Base-by-base conservation (phyloP, 106 monocot genomes). In the Phalaenopsis aphrodite region DNA sequence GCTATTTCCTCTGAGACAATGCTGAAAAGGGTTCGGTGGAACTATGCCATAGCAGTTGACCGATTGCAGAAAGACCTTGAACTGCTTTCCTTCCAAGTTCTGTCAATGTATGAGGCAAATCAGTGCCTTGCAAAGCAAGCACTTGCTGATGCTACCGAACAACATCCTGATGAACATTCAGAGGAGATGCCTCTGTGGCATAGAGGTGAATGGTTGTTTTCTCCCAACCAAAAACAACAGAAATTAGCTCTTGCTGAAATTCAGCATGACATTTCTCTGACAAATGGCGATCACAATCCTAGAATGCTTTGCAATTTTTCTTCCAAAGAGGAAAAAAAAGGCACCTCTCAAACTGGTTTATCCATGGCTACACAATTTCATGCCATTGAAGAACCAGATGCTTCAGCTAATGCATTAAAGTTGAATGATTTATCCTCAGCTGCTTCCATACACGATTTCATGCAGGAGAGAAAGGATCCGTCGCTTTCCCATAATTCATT, bases 21-120 rank as follows among this genome's bases (percentile, higher is more conserved):
- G 79, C 86, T 99, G 19, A 99, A 90, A 57, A 87, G 86, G 79
- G 89, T 99, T 69, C 93, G 93, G 41, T 78, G 82, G 81, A 99
- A 91, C 82, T 95, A 95, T 55, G 87, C 91, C 15, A 43, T 86
- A 46, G 91, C 95, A 42, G 88, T 93, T 57, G 95, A 91, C 67
- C 86, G 87, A 21, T 81, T 99, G 23, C 95, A 95, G 77, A 99
- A 93, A 77, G 99, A 99, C 76, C 93, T 99, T 72, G 93, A 93
- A 79, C 79, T 95, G 47, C 95, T 99, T 72, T 99, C 99, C 21
- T 86, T 87, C 79, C 99, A 99, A 86, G 99, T 99, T 76, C 74
- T 95, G 17, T 99, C 99, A 55, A 87, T 99, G 88, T 95, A 93
- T 82, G 99, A 99, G 79, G 85, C 91, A 81, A 95, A 93, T 85